A percentile compares a stretch with the other conserved stretches of the same genome.
Conservation (phyloP, 441 rosid genomes). For the Populus hybrid region DNA sequence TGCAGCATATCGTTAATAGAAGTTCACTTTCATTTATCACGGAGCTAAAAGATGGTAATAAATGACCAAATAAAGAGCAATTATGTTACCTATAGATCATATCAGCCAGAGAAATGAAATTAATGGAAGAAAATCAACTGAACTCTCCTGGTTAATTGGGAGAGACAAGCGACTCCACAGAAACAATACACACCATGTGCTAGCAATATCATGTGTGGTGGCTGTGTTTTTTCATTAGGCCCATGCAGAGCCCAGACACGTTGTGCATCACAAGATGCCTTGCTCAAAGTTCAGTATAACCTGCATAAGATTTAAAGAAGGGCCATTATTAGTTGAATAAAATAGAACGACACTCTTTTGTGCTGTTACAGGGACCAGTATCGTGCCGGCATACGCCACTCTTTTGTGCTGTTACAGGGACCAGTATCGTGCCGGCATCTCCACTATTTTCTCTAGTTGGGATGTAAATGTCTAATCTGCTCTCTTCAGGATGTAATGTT, state of each 20-base stretch:
- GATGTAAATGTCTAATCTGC: conserved; percentile 7
- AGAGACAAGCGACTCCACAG: neutral
- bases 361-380: conserved; percentile 10
- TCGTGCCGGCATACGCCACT: conserved; percentile 3
- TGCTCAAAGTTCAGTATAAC: neutral
- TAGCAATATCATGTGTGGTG: neutral
- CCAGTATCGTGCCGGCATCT: conserved; percentile 11
- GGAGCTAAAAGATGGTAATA: neutral
- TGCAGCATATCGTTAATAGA: neutral
- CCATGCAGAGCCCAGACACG: neutral
- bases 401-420: conserved; percentile 1
- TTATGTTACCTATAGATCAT: neutral
- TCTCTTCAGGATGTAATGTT: conserved; percentile 12
- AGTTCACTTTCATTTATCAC: neutral
- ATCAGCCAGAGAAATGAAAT: neutral
- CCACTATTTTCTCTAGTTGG: conserved; percentile 8
- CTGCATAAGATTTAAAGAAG: neutral
- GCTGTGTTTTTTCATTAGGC: neutral
- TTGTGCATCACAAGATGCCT: neutral
- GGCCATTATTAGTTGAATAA: conserved; percentile 2
- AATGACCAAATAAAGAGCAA: neutral
- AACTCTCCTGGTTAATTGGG: neutral
- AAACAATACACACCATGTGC: neutral
- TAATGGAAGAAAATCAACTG: neutral
- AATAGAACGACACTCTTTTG: conserved; percentile 1